A percentile compares a stretch with the other conserved stretches of the same genome.
Conservation (phyloP, 768 basidiomycete genomes). For the Rhizopogon roseolus region DNA sequence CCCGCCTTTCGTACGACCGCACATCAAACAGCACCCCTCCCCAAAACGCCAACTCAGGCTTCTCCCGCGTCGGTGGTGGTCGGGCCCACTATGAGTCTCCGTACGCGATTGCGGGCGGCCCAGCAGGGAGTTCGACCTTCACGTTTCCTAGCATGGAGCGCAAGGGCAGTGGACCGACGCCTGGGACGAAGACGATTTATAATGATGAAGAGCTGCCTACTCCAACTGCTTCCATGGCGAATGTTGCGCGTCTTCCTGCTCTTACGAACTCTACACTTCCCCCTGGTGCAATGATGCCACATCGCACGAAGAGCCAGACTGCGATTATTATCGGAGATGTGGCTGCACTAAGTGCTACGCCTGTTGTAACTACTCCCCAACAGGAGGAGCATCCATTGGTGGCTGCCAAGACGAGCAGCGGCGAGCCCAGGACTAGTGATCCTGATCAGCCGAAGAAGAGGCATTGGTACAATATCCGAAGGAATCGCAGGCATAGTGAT, state of each 20-base stretch:
- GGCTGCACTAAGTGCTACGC: constrained; percentile 18
- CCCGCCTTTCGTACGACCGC: constrained; percentile 19
- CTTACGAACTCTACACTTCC: constrained; percentile 34
- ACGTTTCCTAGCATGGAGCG: constrained; percentile 65
- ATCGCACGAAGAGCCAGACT: constrained; percentile 79
- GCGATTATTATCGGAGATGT: constrained; percentile 73
- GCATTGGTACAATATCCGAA: constrained; percentile 64
- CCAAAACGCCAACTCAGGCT: constrained; percentile 49
- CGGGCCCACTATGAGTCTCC: constrained; percentile 81
- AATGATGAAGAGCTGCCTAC: constrained; percentile 42
- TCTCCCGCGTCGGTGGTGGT: constrained; percentile 85
- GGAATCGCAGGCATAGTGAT: constrained; percentile 56
- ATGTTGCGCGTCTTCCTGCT: constrained; percentile 38
- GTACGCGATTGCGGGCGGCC: constrained; percentile 59
- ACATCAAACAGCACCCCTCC: constrained; percentile 22
- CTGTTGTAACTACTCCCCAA: constrained; percentile 5
- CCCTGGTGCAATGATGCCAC: constrained; percentile 64
- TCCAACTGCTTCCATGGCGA: constrained; percentile 45
- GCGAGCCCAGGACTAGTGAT: constrained; percentile 32
- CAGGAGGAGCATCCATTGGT: constrained; percentile 18
- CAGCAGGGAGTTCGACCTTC: constrained; percentile 45
- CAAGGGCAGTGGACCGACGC: constrained; percentile 15
- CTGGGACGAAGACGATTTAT: constrained; percentile 18
- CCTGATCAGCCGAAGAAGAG: constrained; percentile 53
- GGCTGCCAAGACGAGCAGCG: constrained; percentile 10